Evolutionary conservation across 2,329 filamentous ascomycete species (phyloP), one percentile per base, ranked within the genome.

Genomic region (Cytospora piceae): DNA sequence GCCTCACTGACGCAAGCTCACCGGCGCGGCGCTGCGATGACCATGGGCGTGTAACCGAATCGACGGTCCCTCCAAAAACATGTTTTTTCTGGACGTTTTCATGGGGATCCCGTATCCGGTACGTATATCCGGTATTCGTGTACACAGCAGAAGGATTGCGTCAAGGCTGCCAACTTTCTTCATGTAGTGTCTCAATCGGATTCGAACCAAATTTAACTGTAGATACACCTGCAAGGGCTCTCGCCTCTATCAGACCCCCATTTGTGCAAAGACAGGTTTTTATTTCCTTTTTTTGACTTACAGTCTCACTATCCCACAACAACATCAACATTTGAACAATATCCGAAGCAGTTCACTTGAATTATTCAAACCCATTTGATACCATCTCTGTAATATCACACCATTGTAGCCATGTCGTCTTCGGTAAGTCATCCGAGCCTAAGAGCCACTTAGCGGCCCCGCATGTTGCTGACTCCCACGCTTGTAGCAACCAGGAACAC

Each of bases 161-260:
- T 68, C 66, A 68, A 68, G 51, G 53, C 59, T 68, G 66, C 66
- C 66, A 68, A 68, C 59, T 68, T 66, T 66, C 53, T 63, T 37
- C 54, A 66, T 59, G 66, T 51, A 66, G 56, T 59, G 63, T 22
- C 32, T 15, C 32, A 22, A 63, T 57, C 42, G 34, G 11, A 14
- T 20, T 31, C 15, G 37, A 20, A 24, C 20, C 20, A 39, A 53
- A 66, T 68, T 66, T 66, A 66, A 68, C 64, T 52, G 61, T 63
- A 68, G 63, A 61, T 60, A 58, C 42, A 66, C 59, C 60, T 61
- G 63, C 55, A 53, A 64, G 59, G 57, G 55, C 63, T 39, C 57
- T 64, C 60, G 5, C 58, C 59, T 53, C 55, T 29, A 24, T 49
- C 27, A 17, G 17, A 12, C 56, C 17, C n/a, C 54, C 39, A 9